Conservation (phyloP, 2,329 filamentous ascomycete species). For the Phialophora expanda region DNA sequence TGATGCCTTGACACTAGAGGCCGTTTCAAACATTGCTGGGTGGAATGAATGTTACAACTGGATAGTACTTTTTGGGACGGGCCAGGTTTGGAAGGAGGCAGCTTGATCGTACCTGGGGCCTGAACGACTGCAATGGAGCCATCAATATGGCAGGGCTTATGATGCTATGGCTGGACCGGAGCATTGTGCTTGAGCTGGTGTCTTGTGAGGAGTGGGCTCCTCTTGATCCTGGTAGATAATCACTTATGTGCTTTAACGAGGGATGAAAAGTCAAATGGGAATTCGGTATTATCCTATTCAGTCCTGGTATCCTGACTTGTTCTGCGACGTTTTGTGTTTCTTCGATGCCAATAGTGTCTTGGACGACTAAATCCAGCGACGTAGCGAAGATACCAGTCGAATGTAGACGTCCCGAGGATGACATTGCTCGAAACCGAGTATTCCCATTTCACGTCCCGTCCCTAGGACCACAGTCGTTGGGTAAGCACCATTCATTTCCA, state of each 20-base stretch:
- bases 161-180: conserved; percentile 22
- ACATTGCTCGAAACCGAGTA: not conserved
- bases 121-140: conserved; percentile 1
- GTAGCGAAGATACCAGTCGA: not conserved
- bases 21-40: not conserved
- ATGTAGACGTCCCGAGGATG: not conserved
- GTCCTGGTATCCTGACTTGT: not conserved
- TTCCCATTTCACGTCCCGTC: not conserved
- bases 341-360: not conserved
- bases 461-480: not conserved
- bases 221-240: not conserved
- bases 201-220: conserved; percentile 1
- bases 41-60: not conserved
- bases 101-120: not conserved
- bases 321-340: not conserved
- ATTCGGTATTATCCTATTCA: not conserved
- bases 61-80: not conserved
- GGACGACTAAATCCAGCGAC: not conserved
- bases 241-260: not conserved
- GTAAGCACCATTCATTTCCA: not conserved
- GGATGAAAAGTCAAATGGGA: conserved; percentile 7
- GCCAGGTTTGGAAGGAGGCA: not conserved
- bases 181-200: conserved; percentile 7
- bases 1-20: not conserved
- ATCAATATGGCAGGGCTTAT: conserved; percentile 11